A percentile compares a stretch with the other conserved stretches of the same genome.
Evolutionary conservation across 768 basidiomycete species (phyloP).

Genomic region (Saitozyma podzolica): DNA sequence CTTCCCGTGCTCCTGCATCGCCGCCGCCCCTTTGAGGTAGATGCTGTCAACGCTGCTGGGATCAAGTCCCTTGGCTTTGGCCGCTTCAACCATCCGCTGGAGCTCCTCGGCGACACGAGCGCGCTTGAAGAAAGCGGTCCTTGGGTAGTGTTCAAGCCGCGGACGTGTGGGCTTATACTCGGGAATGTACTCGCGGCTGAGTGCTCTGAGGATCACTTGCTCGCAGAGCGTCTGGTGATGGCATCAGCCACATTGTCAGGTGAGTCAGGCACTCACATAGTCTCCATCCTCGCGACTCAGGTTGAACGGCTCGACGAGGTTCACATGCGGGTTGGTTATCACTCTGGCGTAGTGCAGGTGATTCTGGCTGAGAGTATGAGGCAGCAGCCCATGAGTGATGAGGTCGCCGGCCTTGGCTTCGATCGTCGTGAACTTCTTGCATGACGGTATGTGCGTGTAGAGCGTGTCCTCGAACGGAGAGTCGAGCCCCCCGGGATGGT

Average conservation of each 20-base stretch:
- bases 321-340: conserved; percentile 34
- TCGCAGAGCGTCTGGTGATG: conserved; percentile 28
- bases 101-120: conserved; percentile 18
- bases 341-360: conserved; percentile 28
- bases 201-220: conserved; percentile 29
- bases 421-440: conserved; percentile 14
- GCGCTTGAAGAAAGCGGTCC: conserved; percentile 25
- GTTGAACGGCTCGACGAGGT: conserved; percentile 23
- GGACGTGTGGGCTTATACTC: conserved; percentile 13
- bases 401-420: conserved; percentile 31
- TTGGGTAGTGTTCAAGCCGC: conserved; percentile 19
- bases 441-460: conserved; percentile 2
- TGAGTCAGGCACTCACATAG: too few species aligned
- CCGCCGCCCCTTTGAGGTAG: conserved; percentile 14
- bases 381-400: conserved; percentile 20
- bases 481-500: conserved; percentile 35
- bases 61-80: conserved; percentile 17
- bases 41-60: conserved; percentile 19
- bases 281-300: conserved; percentile 14
- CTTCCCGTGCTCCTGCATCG: conserved; percentile 16
- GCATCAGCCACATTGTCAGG: too few species aligned
- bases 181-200: conserved; percentile 13
- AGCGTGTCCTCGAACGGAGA: conserved; percentile 16
- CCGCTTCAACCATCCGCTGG: conserved; percentile 21
- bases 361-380: conserved; percentile 17